A percentile compares a stretch with the other conserved stretches of the same genome.
Conservation (phyloP, 805 yeast species). For the Tetrapisispora namnaoensis region DNA sequence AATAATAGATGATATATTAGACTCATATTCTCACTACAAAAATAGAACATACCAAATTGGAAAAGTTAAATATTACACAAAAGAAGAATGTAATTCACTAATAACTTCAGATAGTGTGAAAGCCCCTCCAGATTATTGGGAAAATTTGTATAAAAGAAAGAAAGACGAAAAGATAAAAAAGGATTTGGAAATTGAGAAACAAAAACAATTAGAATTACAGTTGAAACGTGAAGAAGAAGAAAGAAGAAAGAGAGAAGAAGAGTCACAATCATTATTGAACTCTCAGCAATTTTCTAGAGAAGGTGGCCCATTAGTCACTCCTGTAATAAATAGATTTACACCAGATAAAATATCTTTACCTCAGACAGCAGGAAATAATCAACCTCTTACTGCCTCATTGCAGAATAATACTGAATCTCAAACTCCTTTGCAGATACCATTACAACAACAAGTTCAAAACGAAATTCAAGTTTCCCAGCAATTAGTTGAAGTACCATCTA, state of each 20-base stretch:
- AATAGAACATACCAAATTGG: conserved; percentile 11
- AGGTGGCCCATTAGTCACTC: background rate
- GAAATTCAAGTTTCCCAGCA: background rate
- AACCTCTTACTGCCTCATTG: background rate
- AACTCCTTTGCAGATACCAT: conserved; percentile 1
- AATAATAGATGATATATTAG: conserved; percentile 5
- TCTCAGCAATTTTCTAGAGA: background rate
- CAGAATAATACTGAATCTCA: background rate
- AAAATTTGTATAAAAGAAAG: conserved; percentile 7
- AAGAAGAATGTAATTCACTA: conserved; percentile 10
- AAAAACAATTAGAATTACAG: conserved; percentile 6
- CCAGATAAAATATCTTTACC: background rate
- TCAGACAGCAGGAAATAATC: background rate
- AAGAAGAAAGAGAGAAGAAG: conserved; percentile 8
- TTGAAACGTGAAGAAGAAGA: conserved; percentile 7
- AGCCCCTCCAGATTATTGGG: conserved; percentile 28
- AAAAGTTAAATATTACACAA: conserved; percentile 10
- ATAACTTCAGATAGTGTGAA: conserved; percentile 10
- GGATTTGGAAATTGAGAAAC: background rate
- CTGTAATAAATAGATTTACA: background rate
- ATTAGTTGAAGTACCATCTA: background rate
- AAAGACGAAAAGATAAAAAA: conserved; percentile 1
- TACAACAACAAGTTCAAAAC: background rate
- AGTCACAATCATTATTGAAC: background rate
- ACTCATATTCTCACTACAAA: conserved; percentile 8